phyloP scores from a whole-genome alignment of 495 filamentous ascomycete species.

The Penicillium longicatenatum region DNA sequence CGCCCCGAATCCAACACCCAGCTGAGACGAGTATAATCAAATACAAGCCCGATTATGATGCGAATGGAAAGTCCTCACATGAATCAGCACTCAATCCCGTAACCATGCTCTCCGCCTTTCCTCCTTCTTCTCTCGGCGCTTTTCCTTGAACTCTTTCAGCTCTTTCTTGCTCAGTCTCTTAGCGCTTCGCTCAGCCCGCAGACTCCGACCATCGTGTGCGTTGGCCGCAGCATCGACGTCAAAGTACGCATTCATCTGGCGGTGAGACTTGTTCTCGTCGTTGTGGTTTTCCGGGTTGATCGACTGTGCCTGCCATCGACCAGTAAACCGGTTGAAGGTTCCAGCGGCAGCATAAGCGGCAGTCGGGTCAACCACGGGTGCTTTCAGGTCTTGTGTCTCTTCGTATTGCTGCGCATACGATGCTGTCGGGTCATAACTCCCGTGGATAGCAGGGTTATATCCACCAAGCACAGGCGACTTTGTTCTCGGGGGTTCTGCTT shows the following conservation, averaged over 20 bases:
- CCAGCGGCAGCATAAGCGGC: slow-evolving; percentile 65
- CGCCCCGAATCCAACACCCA: slow-evolving; percentile 25
- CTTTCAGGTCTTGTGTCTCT: slow-evolving; percentile 31
- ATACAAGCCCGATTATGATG: slow-evolving; percentile 20
- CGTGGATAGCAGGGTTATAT: slow-evolving; percentile 95
- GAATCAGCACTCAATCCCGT: slow-evolving; percentile 51
- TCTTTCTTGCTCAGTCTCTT: slow-evolving; percentile 87
- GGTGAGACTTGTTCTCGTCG: slow-evolving; percentile 82
- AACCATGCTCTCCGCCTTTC: slow-evolving; percentile 94
- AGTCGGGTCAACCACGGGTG: slow-evolving; percentile 30
- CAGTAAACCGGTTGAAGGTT: slow-evolving; percentile 91
- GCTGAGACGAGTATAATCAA: slow-evolving; percentile 17
- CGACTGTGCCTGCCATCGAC: slow-evolving; percentile 69
- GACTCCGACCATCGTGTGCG: slow-evolving; percentile 83
- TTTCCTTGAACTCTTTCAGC: slow-evolving; percentile 74
- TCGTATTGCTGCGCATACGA: slow-evolving; percentile 74
- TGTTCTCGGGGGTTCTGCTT: slow-evolving; percentile 12
- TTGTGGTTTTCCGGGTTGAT: slow-evolving; percentile 74
- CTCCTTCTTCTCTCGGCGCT: slow-evolving; percentile 83
- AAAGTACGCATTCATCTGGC: slow-evolving; percentile 94
- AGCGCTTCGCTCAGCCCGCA: slow-evolving; percentile 84
- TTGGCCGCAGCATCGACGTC: slow-evolving; percentile 98
- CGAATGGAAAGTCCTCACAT: slow-evolving; percentile 3
- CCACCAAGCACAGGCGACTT: slow-evolving; percentile 55
- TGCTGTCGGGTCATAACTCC: slow-evolving; percentile 91